phyloP scores from a whole-genome alignment of 768 basidiomycete species.

The Hebeloma cylindrosporum region DNA sequence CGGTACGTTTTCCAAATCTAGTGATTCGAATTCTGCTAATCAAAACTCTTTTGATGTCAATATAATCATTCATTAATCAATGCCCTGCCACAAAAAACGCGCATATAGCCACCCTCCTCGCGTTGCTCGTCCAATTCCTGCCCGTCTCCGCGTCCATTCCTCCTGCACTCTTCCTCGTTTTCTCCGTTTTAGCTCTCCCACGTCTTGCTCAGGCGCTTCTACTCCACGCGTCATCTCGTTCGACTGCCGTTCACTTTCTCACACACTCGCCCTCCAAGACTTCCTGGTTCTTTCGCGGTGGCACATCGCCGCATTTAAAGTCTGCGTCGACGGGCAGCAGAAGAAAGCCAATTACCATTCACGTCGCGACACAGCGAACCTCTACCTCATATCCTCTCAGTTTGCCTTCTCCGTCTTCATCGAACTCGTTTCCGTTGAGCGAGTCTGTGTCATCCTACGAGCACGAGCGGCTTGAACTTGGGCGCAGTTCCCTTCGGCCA shows the following conservation, averaged over 20 bases:
- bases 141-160: constrained; percentile 20
- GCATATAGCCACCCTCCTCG: constrained; percentile 32
- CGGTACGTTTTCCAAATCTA: constrained; percentile 18
- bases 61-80: constrained; percentile 4
- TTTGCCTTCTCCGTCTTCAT: constrained; percentile 14
- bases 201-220: constrained; percentile 14
- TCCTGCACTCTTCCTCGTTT: constrained; percentile 22
- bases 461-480: too few relatives aligned
- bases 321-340: constrained; percentile 3
- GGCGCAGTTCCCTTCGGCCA: background rate
- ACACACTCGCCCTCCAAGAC: too few relatives aligned
- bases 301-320: too few relatives aligned
- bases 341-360: constrained; percentile 22
- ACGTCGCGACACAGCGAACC: constrained; percentile 22
- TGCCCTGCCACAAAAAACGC: constrained; percentile 10
- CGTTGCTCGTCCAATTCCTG: constrained; percentile 19
- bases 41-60: constrained; percentile 11
- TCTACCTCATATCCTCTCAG: constrained; percentile 20
- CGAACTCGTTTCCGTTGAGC: constrained; percentile 10
- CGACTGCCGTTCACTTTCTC: constrained; percentile 1
- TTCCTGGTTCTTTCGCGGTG: background rate
- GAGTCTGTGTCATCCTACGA: too few relatives aligned
- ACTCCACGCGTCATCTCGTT: constrained; percentile 3
- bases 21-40: constrained; percentile 16
- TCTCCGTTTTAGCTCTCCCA: constrained; percentile 22